phyloP scores from a whole-genome alignment of 345 rosid species.

The Citrus trifoliata region DNA sequence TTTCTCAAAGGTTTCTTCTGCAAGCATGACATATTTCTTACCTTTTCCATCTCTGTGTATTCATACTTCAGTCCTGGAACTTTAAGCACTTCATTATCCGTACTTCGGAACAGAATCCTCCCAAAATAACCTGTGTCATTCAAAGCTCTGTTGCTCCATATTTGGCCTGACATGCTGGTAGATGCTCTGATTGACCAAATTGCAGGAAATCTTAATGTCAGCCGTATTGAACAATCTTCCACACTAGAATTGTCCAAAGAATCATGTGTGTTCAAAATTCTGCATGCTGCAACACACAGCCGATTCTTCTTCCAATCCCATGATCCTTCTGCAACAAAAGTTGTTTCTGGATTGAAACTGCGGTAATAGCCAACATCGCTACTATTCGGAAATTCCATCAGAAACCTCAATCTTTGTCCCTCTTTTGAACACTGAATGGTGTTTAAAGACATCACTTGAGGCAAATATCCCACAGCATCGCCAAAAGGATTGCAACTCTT shows the following conservation, averaged over 20 bases:
- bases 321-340: slow-evolving; percentile 32
- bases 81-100: not conserved
- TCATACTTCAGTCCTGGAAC: slow-evolving; percentile 29
- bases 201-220: slow-evolving; percentile 36
- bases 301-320: slow-evolving; percentile 26
- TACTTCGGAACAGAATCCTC: slow-evolving; percentile 8
- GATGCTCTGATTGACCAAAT: slow-evolving; percentile 27
- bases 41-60: slow-evolving; percentile 20
- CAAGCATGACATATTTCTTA: slow-evolving; percentile 2
- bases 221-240: slow-evolving; percentile 28
- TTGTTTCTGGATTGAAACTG: slow-evolving; percentile 20
- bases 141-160: slow-evolving; percentile 20
- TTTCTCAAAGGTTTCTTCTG: not conserved
- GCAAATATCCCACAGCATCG: slow-evolving; percentile 15
- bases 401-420: slow-evolving; percentile 15
- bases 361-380: not conserved
- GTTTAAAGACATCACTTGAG: slow-evolving; percentile 18
- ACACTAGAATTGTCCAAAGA: slow-evolving; percentile 10
- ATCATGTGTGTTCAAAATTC: slow-evolving; percentile 11
- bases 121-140: slow-evolving; percentile 17
- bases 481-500: slow-evolving; percentile 23
- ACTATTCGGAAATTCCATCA: slow-evolving; percentile 19
- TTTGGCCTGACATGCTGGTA: slow-evolving; percentile 15
- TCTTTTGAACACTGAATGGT: slow-evolving; percentile 23
- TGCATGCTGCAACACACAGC: slow-evolving; percentile 27